Percentiles rank a stretch among this genome's conserved stretches.
phyloP scores from a whole-genome alignment of 352 stramenopile species.

The Globisporangium cystogenes region DNA sequence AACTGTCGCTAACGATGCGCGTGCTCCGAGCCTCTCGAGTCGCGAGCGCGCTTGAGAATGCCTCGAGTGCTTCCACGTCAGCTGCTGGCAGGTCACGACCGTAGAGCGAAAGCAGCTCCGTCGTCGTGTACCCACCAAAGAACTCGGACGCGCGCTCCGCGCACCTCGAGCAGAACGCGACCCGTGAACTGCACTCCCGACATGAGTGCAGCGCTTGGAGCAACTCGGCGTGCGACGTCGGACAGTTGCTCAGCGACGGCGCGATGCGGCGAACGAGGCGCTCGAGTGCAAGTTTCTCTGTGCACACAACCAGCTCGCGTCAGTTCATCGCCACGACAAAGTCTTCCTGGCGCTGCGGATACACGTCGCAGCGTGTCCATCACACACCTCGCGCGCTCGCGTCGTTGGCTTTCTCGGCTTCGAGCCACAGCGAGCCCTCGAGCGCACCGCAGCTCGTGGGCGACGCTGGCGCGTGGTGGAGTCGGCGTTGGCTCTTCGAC shows the following conservation, averaged over 20 bases:
- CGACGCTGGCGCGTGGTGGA: background rate
- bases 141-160: conserved; percentile 48
- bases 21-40: conserved; percentile 32
- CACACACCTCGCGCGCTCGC: conserved; percentile 24
- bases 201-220: conserved; percentile 53
- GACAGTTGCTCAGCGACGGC: conserved; percentile 48
- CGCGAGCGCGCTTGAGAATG: conserved; percentile 32
- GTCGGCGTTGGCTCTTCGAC: conserved; percentile 20
- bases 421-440: conserved; percentile 16
- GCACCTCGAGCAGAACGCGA: conserved; percentile 49
- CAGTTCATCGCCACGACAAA: background rate
- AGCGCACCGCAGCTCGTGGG: conserved; percentile 5
- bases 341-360: no score
- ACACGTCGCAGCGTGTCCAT: background rate
- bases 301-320: background rate
- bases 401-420: conserved; percentile 37
- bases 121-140: conserved; percentile 44
- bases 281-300: conserved; percentile 56
- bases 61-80: conserved; percentile 34
- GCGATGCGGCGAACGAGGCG: conserved; percentile 57
- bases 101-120: conserved; percentile 54
- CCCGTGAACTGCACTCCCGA: conserved; percentile 40
- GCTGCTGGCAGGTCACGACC: conserved; percentile 44
- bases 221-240: conserved; percentile 47
- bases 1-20: conserved; percentile 11